These are phyloP conservation scores for Telopea speciosissima DNA, from an alignment of 177 flowering plant species.

Conservation along the genomic window DNA sequence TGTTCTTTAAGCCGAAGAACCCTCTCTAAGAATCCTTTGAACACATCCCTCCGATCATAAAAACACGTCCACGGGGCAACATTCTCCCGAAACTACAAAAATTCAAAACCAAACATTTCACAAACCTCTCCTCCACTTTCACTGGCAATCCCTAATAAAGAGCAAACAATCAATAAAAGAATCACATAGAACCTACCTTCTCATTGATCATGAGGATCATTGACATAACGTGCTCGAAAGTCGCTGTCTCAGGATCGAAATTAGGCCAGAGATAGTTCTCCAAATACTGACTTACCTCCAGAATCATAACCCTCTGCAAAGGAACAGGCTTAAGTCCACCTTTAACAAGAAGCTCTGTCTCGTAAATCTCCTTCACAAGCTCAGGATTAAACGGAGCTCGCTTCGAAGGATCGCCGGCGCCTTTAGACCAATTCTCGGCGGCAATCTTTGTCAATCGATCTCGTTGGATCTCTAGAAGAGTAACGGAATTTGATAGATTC, in stretches of 20 bases:
- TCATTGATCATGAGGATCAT: constrained; percentile 98
- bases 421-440: constrained; percentile 55
- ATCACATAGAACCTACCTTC: constrained; percentile 44
- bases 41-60: constrained; percentile 61
- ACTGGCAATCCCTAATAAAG: background rate
- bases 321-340: constrained; percentile 67
- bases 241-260: constrained; percentile 64
- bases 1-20: constrained; percentile 72
- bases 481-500: constrained; percentile 48
- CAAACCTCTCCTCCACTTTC: background rate
- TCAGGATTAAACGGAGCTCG: constrained; percentile 44
- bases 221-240: constrained; percentile 95
- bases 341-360: constrained; percentile 59
- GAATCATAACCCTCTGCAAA: constrained; percentile 85
- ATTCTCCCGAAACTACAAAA: constrained; percentile 89
- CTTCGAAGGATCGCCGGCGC: constrained; percentile 24
- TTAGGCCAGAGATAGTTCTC: constrained; percentile 96
- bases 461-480: constrained; percentile 71
- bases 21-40: constrained; percentile 65
- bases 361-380: constrained; percentile 77
- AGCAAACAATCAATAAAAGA: background rate
- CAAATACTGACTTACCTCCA: constrained; percentile 94
- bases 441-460: constrained; percentile 85
- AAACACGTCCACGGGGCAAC: constrained; percentile 96
- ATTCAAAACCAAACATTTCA: constrained; percentile 7